Evolutionary conservation across 345 rosid species (phyloP).

Genomic region (Melastoma malabathricum): DNA sequence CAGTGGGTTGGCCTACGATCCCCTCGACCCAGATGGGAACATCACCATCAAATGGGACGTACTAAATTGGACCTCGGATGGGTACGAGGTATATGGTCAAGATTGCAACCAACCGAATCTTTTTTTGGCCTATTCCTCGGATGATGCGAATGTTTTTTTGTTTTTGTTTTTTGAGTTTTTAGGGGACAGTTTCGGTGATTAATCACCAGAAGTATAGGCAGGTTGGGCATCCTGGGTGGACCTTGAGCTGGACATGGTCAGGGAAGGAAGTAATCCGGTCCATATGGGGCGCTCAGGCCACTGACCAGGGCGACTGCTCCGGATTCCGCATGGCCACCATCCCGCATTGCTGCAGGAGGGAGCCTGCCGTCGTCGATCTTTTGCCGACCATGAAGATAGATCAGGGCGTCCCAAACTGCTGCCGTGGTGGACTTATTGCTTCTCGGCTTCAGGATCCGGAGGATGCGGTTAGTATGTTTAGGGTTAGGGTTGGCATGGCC

Average conservation of each 20-base stretch:
- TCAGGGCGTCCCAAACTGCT: conserved; percentile 60
- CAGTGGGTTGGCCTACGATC: too few species aligned
- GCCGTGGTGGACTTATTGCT: conserved; percentile 4
- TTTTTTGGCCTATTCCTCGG: too few species aligned
- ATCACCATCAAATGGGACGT: too few species aligned
- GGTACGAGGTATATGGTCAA: too few species aligned
- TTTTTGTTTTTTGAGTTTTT: too few species aligned
- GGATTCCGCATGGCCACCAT: conserved; percentile 46
- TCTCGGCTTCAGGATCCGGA: conserved; percentile 3
- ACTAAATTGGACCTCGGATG: too few species aligned
- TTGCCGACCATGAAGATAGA: conserved; percentile 69
- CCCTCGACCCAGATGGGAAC: too few species aligned
- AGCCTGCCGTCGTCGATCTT: conserved; percentile 63
- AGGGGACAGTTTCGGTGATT: conserved; percentile 17
- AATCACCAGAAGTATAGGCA: conserved; percentile 89
- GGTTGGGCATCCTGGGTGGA: conserved; percentile 75
- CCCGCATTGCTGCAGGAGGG: conserved; percentile 82
- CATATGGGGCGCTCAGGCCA: conserved; percentile 65
- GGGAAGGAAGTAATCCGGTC: conserved; percentile 80
- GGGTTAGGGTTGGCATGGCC: background rate
- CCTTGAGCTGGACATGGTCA: conserved; percentile 70
- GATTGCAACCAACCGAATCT: too few species aligned
- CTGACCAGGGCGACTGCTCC: conserved; percentile 89
- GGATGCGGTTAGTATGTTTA: conserved; percentile 1
- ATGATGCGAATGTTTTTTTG: too few species aligned